A percentile compares a stretch with the other conserved stretches of the same genome.
Evolutionary conservation across 2,329 filamentous ascomycete species (phyloP).

Genomic region (Calonectria montana): DNA sequence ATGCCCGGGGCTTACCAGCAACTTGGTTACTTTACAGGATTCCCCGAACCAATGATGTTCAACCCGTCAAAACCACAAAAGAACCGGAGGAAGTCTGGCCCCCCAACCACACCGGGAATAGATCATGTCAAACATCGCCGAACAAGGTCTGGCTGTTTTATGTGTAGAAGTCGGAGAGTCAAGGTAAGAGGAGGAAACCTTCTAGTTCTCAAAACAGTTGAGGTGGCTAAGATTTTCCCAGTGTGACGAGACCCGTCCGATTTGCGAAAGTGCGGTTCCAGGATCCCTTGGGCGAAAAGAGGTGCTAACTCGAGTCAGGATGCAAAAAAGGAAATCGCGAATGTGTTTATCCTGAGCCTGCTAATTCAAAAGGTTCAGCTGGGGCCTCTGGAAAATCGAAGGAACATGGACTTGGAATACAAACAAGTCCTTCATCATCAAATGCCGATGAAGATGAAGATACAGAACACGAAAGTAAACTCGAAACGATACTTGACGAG

Average conservation of each 20-base stretch:
- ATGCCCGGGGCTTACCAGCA: slow-evolving; percentile 58
- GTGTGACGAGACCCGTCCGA: slow-evolving; percentile 91
- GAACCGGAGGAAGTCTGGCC: slow-evolving; percentile 61
- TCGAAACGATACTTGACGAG: slow-evolving; percentile 67
- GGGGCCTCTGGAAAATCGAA: slow-evolving; percentile 46
- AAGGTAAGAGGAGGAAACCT: slow-evolving; percentile 64
- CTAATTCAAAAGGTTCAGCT: slow-evolving; percentile 54
- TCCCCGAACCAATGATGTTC: slow-evolving; percentile 62
- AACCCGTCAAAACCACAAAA: slow-evolving; percentile 61
- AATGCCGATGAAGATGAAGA: slow-evolving; percentile 64
- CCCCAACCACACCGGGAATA: slow-evolving; percentile 55
- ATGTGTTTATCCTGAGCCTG: slow-evolving; percentile 86
- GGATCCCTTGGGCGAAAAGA: neutral
- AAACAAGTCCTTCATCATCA: slow-evolving; percentile 64
- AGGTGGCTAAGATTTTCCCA: slow-evolving; percentile 52
- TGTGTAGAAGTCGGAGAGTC: slow-evolving; percentile 88
- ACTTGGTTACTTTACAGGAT: slow-evolving; percentile 62
- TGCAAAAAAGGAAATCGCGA: slow-evolving; percentile 93
- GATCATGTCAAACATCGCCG: slow-evolving; percentile 91
- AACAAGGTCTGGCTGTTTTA: slow-evolving; percentile 93
- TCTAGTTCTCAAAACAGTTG: neutral
- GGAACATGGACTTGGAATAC: slow-evolving; percentile 50
- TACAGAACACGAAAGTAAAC: slow-evolving; percentile 53
- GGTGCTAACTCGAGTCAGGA: slow-evolving; percentile 60
- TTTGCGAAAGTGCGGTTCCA: slow-evolving; percentile 77